Base-by-base conservation (phyloP, 1,284 basidiomycete species). In the Chalciporus sp. region DNA sequence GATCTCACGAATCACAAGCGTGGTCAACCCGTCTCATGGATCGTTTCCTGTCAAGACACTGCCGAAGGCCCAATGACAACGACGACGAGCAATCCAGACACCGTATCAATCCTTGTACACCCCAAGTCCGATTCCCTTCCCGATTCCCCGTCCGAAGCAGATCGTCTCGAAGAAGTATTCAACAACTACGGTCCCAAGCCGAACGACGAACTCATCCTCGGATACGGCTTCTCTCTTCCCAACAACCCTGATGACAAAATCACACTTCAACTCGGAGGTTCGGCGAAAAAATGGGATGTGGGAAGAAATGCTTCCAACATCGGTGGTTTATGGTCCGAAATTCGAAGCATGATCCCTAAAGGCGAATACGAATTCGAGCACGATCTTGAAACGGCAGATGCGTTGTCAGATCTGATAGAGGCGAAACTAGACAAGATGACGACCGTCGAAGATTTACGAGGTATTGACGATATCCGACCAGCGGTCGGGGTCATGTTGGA, bases 161-260 rank as follows among this genome's bases (percentile, higher is more conserved):
- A 17, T n/a, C 33, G 16, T 1, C 14, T 69, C 81, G n/a, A 85
- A 16, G 88, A 96, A 68, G 74, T 94, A n/a, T 87, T 88, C 76
- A 96, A 95, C 73, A 95, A 95, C 66, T 93, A 93, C 64, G 92
- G 91, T 0, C 79, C 83, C 0, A 94, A 93, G 69, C 85, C 92
- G 0, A 95, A 95, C 69, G 81, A 92, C 23, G 91, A 94, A 67
- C 80, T 96, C 29, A 83, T 96, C 44, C 79, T 96, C 3, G 91
- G 88, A 3, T 96, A 95, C 65, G 94, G 94, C 1, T 97, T 96
- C 70, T 83, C 89, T 1, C 68, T 94, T 2, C 72, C 78, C 1
- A 62, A 79, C 27, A 94, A 95, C 62, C 88, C 89, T 0, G 91
- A 94, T 62, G 94, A 95, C 67, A 88, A 88, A 1, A 88, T 94